These are phyloP conservation scores for Trichophyton simii DNA, from an alignment of 2,329 filamentous ascomycete species.

Conservation along the genomic window DNA sequence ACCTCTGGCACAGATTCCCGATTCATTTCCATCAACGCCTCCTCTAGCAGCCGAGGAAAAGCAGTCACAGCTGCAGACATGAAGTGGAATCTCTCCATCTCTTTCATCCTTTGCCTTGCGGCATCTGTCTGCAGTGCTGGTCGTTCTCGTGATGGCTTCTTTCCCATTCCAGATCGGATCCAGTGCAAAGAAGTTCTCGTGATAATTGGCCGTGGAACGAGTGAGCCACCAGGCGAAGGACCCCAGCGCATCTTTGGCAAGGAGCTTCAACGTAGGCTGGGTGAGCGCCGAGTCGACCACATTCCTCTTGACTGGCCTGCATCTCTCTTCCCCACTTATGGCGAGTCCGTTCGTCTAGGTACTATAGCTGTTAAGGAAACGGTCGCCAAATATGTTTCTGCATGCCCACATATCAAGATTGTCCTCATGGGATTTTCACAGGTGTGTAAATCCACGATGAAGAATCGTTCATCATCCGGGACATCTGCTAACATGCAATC, in stretches of 20 bases:
- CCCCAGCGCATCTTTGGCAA: neutral
- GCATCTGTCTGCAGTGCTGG: neutral
- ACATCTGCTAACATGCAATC: neutral
- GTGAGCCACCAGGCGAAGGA: slow-evolving; percentile 6
- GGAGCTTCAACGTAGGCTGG: neutral
- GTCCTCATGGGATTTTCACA: slow-evolving; percentile 11
- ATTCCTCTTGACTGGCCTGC: slow-evolving; percentile 9
- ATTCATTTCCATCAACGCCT: neutral
- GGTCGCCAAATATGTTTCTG: slow-evolving; percentile 6
- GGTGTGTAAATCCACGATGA: neutral
- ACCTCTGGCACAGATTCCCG: neutral
- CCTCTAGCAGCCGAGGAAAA: neutral
- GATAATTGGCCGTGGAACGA: slow-evolving; percentile 9
- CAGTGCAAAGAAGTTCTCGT: slow-evolving; percentile 5
- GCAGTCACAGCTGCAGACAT: neutral
- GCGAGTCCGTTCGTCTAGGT: slow-evolving; percentile 6
- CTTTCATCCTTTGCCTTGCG: neutral
- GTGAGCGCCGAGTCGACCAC: neutral
- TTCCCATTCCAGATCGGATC: neutral
- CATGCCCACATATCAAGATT: slow-evolving; percentile 8
- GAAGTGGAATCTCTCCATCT: neutral
- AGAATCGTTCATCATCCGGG: neutral
- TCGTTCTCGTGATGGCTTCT: too few relatives aligned
- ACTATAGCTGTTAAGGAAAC: slow-evolving; percentile 2
- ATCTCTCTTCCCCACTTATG: slow-evolving; percentile 7